Percentiles rank a stretch among this genome's conserved stretches.
Evolutionary conservation across 306 rosid species (phyloP).

Genomic region (Cajanus cajan): DNA sequence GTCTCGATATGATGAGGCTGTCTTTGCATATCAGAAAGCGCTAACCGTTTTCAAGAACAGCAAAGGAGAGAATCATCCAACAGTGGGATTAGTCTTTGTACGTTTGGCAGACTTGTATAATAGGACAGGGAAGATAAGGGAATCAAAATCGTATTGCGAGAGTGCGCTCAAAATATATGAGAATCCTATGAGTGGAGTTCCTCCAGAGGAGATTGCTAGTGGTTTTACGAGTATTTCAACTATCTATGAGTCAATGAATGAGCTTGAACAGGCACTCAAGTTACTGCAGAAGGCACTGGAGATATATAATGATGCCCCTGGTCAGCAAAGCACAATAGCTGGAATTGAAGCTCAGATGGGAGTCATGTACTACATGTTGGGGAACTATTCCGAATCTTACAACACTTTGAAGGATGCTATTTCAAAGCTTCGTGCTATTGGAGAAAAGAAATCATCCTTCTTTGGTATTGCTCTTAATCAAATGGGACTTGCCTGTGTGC

Average conservation of each 20-base stretch:
- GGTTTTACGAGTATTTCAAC: slow-evolving; percentile 81
- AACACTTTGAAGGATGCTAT: slow-evolving; percentile 64
- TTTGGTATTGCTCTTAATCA: slow-evolving; percentile 93
- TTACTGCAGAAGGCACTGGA: slow-evolving; percentile 69
- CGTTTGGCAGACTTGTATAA: slow-evolving; percentile 87
- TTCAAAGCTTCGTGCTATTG: slow-evolving; percentile 75
- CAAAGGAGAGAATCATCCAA: slow-evolving; percentile 94
- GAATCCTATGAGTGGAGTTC: slow-evolving; percentile 70
- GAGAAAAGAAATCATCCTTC: slow-evolving; percentile 91
- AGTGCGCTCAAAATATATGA: slow-evolving; percentile 85
- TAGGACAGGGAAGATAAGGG: slow-evolving; percentile 76
- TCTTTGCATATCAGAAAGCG: slow-evolving; percentile 87
- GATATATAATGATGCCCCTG: slow-evolving; percentile 76
- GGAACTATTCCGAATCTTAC: slow-evolving; percentile 77
- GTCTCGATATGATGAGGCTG: slow-evolving; percentile 82
- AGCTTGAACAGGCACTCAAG: slow-evolving; percentile 76
- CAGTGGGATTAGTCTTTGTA: slow-evolving; percentile 71
- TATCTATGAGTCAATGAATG: slow-evolving; percentile 85
- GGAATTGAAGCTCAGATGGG: slow-evolving; percentile 99
- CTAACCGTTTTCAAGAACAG: slow-evolving; percentile 70
- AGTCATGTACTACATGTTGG: slow-evolving; percentile 80
- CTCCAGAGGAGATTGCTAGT: slow-evolving; percentile 88
- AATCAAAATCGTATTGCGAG: slow-evolving; percentile 88
- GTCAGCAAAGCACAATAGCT: slow-evolving; percentile 82
- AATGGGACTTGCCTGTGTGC: slow-evolving; percentile 94